Base-by-base conservation (phyloP, 805 yeast species). In the Lipomyces sp. region DNA sequence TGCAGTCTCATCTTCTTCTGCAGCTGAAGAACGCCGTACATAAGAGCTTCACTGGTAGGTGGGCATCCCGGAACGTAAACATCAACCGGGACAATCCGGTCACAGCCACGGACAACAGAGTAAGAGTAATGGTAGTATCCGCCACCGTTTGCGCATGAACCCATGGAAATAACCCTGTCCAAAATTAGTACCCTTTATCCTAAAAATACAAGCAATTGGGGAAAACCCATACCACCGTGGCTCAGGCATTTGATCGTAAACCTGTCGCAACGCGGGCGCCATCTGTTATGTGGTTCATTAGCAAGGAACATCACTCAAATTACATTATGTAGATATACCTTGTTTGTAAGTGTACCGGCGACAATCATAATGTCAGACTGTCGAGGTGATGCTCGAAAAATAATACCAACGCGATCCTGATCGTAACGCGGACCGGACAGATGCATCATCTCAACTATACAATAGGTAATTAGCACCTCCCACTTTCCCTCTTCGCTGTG, bases 61-160 rank as follows among this genome's bases (percentile, higher is more conserved):
- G 95, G 95, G 71, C 95, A 86, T 8, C 95, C 95, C 18, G 95
- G 95, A 47, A 86, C 95, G 65, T 87, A 86, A 36, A 86, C 84
- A 68, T 86, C 95, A 23, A 86, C 95, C 14, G 95, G 95, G 39
- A 87, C 83, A 49, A 86, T 76, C 65, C 95, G 74, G 74, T 86
- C 95, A 65, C 93, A 88, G 43, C 95, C 95, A 66, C 95, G 77
- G 21, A 87, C 95, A 23, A 87, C 95, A 37, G 89, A 79, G 72
- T 86, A 86, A 10, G 93, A 84, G 71, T 86, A 86, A 70, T 86
- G 95, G 73, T 86, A 86, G 72, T 86, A 86, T 31, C 95, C 95
- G 55, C 95, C 95, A 57, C 95, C 95, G 67, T 86, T 86, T 57
- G 95, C 95, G 73, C 95, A 86, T 6, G 91, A 83, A 43, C 95